Evolutionary conservation across 2,329 filamentous ascomycete species (phyloP).

Genomic region (Colletotrichum tamarilloi): DNA sequence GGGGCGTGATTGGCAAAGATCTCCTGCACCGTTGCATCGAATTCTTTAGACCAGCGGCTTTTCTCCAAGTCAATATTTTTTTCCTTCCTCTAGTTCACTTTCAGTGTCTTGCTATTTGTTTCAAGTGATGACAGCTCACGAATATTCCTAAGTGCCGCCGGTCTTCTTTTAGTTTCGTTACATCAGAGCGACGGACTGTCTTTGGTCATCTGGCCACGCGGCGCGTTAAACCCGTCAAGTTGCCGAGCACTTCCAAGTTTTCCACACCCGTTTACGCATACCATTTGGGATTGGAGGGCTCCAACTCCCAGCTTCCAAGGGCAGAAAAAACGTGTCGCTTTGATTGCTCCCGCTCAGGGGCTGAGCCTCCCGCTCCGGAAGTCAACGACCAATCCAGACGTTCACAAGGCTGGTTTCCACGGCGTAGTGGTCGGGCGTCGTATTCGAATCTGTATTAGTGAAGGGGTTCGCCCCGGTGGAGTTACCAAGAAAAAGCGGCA

Average conservation of each 20-base stretch:
- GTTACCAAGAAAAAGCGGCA: slow-evolving; percentile 1
- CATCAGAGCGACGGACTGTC: neutral
- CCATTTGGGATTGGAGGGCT: neutral
- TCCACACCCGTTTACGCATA: neutral
- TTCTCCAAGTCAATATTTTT: neutral
- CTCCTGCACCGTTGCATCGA: slow-evolving; percentile 23
- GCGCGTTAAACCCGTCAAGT: neutral
- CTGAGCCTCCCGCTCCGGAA: slow-evolving; percentile 9
- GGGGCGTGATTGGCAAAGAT: slow-evolving; percentile 26
- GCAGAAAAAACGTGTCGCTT: neutral
- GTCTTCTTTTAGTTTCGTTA: neutral
- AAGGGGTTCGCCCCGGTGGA: slow-evolving; percentile 8
- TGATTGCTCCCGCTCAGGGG: slow-evolving; percentile 6
- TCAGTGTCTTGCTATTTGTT: no score
- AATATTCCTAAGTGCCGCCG: neutral
- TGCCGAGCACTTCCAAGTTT: neutral
- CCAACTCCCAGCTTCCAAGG: neutral
- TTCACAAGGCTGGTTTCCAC: slow-evolving; percentile 5
- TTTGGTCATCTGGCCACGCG: neutral
- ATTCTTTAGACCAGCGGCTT: slow-evolving; percentile 7
- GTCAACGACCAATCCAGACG: slow-evolving; percentile 14
- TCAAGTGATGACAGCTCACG: neutral
- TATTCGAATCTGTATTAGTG: slow-evolving; percentile 25
- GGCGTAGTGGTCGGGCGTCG: slow-evolving; percentile 21
- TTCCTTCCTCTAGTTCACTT: neutral